Percentiles rank a stretch among this genome's conserved stretches.
Conservation (phyloP, 345 rosid species). For the Linum lewisii region DNA sequence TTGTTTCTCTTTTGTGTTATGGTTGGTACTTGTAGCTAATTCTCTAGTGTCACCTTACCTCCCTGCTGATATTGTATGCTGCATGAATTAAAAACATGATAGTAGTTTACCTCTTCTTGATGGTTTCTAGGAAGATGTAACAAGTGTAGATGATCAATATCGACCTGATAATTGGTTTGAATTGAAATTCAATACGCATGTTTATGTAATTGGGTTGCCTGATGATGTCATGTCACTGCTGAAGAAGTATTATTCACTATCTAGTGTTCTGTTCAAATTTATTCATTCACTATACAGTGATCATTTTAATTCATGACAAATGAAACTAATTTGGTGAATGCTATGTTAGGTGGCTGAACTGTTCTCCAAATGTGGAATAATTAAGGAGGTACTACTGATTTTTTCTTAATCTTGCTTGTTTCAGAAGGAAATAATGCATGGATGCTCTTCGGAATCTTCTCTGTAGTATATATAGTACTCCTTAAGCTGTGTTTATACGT, state of each 20-base stretch:
- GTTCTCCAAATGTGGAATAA: slow-evolving; percentile 94
- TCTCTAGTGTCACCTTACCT: neutral
- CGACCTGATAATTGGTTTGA: slow-evolving; percentile 94
- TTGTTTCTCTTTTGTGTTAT: too few species aligned
- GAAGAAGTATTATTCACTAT: slow-evolving; percentile 58
- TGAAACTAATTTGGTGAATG: slow-evolving; percentile 21
- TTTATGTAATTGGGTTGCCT: slow-evolving; percentile 90
- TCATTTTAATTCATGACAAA: slow-evolving; percentile 8
- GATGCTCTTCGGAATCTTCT: neutral
- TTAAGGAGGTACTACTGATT: slow-evolving; percentile 62
- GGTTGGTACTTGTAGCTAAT: neutral
- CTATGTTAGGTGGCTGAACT: slow-evolving; percentile 66
- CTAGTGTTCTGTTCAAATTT: slow-evolving; percentile 1
- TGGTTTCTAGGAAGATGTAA: slow-evolving; percentile 33
- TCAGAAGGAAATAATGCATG: neutral
- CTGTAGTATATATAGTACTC: too few species aligned
- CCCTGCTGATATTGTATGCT: neutral
- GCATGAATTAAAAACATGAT: neutral
- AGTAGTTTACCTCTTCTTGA: neutral
- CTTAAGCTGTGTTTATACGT: neutral
- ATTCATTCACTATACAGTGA: neutral
- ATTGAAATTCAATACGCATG: slow-evolving; percentile 91
- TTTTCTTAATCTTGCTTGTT: neutral
- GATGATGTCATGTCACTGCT: slow-evolving; percentile 69
- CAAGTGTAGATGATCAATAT: slow-evolving; percentile 32